Evolutionary conservation across 257 asterid species (phyloP), one percentile per base, ranked within the genome.

Genomic region (Haberlea rhodopensis): DNA sequence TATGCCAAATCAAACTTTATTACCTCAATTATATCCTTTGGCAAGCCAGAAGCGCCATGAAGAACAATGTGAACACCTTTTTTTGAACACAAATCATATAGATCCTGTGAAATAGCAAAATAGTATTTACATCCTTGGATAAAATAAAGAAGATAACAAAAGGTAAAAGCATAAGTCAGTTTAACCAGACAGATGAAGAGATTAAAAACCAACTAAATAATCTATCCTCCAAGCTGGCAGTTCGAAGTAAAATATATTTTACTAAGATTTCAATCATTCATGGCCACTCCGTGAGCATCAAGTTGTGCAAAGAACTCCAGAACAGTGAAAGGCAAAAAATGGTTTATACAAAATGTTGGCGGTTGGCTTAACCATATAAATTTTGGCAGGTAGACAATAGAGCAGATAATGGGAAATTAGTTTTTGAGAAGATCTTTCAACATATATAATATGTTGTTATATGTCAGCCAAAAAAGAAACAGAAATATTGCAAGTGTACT

Each of bases 31-130:
- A 83, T 79, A 29, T 89, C 86, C 85, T 84, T 80, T 5, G 79
- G 78, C 85, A 92, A 79, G 57, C 99, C 99, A 48, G 99, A 92
- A 45, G 99, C 99, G 5, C 99, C 99, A 37, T 92, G 99, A 68
- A 92, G 99, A 53, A 92, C 97, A 23, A 92, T 85, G 67, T 79
- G 74, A 72, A 87, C 94, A 59, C 94, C 96, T 76, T 78, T 81
- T 64, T 75, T 81, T 54, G 86, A 79, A 72, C 90, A 71, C 84
- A 89, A 73, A 63, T 69, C 86, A 73, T 82, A 78, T 49, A 92
- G 85, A 53, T 89, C 90, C 99, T 92, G 87, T 25, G 16, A 63
- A 59, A 59, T 22, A 10, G 7, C 34, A 63, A 40, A 65, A 20
- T 8, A 49, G 55, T 43, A 57, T 51, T 57, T 23, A 53, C 28